These are phyloP conservation scores for Entrophospora sp. DNA, from an alignment of 192 early-diverging fungal genomes.

Conservation along the genomic window DNA sequence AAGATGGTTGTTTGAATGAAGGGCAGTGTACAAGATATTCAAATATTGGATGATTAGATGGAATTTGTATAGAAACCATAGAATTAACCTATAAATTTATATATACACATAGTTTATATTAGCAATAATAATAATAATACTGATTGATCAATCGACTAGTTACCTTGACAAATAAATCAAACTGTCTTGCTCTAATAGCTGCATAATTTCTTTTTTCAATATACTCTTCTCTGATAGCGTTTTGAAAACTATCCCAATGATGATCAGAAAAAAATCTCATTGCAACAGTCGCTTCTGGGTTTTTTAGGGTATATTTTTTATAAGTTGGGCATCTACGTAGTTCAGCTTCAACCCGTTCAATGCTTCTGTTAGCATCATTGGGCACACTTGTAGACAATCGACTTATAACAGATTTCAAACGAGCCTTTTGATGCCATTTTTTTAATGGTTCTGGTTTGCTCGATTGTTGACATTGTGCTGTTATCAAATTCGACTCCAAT, in stretches of 20 bases:
- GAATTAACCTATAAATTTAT: background rate
- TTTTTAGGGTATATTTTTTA: background rate
- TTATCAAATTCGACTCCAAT: background rate
- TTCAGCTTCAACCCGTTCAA: background rate
- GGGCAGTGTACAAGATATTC: background rate
- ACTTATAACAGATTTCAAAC: background rate
- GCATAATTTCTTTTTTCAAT: background rate
- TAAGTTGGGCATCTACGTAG: background rate
- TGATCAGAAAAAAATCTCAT: background rate
- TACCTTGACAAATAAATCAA: background rate
- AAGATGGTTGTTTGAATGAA: constrained; percentile 7
- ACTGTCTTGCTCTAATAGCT: background rate
- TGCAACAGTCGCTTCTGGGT: background rate
- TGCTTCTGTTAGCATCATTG: background rate
- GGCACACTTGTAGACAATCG: background rate
- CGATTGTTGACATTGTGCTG: background rate
- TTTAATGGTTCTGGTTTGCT: background rate
- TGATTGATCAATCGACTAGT: background rate
- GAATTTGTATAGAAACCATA: background rate
- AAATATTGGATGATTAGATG: background rate
- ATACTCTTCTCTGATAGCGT: background rate
- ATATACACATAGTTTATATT: background rate
- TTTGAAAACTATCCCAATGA: background rate
- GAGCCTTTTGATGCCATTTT: background rate
- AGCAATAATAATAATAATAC: background rate